These are phyloP conservation scores for Candolleomyces eurysporus DNA, from an alignment of 768 basidiomycete genomes.

Conservation along the genomic window DNA sequence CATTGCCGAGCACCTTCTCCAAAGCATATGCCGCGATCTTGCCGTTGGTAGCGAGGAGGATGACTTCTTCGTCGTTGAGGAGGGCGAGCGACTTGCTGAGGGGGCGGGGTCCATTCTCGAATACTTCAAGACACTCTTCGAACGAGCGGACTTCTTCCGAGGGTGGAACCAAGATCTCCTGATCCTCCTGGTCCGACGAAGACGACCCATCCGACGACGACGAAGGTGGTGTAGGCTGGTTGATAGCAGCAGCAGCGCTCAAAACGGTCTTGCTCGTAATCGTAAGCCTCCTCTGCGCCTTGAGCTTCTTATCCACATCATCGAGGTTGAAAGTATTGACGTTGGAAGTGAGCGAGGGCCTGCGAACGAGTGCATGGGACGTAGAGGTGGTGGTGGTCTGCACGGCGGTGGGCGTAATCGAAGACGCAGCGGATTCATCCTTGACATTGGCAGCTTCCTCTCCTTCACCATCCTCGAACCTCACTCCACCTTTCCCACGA, in stretches of 20 bases:
- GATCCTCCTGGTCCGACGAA: conserved; percentile 6
- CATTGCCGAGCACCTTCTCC: conserved; percentile 82
- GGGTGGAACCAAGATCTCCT: background rate
- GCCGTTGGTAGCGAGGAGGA: conserved; percentile 82
- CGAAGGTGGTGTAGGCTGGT: conserved; percentile 9
- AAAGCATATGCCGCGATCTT: conserved; percentile 95
- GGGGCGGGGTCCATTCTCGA: conserved; percentile 69
- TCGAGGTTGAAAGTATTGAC: conserved; percentile 47
- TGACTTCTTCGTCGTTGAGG: conserved; percentile 90
- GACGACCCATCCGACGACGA: conserved; percentile 4
- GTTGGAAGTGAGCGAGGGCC: conserved; percentile 14
- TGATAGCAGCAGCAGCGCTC: background rate
- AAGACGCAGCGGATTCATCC: background rate
- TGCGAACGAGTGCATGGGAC: background rate
- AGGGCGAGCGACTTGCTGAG: conserved; percentile 53
- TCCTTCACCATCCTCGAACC: conserved; percentile 28
- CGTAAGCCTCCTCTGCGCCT: conserved; percentile 29
- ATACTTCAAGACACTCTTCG: conserved; percentile 77
- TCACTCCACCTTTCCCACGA: conserved; percentile 20
- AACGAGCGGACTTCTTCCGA: conserved; percentile 45
- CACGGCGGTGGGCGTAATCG: background rate
- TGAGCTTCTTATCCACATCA: conserved; percentile 53
- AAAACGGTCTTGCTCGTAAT: conserved; percentile 15
- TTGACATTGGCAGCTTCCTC: conserved; percentile 1
- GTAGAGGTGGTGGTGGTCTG: too few relatives aligned